phyloP scores from a whole-genome alignment of 495 filamentous ascomycete species.

The Penicillium cinerascens region DNA sequence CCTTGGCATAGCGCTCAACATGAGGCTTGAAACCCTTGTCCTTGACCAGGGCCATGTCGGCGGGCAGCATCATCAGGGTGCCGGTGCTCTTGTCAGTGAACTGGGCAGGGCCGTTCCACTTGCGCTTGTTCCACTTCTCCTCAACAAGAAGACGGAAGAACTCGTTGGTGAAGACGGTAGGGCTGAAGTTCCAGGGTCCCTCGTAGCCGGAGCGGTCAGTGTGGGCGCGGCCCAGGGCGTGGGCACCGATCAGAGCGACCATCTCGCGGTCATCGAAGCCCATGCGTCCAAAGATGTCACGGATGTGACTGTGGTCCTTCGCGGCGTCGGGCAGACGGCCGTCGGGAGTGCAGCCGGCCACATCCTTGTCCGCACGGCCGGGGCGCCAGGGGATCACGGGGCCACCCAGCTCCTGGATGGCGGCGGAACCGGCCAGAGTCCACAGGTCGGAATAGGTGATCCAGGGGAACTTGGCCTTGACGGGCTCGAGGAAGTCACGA shows the following conservation, averaged over 20 bases:
- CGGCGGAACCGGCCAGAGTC: constrained; percentile 82
- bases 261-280: constrained; percentile 98
- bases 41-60: constrained; percentile 82
- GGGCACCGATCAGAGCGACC: constrained; percentile 83
- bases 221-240: constrained; percentile 93
- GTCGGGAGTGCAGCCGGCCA: constrained; percentile 87
- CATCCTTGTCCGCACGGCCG: constrained; percentile 77
- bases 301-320: constrained; percentile 78
- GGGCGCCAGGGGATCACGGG: constrained; percentile 86
- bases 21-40: constrained; percentile 84
- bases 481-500: constrained; percentile 86
- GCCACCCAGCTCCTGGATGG: constrained; percentile 94
- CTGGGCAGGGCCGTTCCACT: constrained; percentile 90
- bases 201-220: constrained; percentile 82
- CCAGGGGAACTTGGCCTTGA: constrained; percentile 91
- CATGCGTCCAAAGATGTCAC: constrained; percentile 94
- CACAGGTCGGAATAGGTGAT: constrained; percentile 95
- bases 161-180: constrained; percentile 91
- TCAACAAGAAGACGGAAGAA: constrained; percentile 83
- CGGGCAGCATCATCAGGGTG: constrained; percentile 94
- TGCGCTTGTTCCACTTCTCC: constrained; percentile 89
- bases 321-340: constrained; percentile 89
- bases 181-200: constrained; percentile 95
- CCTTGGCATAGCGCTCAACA: constrained; percentile 88
- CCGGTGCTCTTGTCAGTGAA: constrained; percentile 81